phyloP scores from a whole-genome alignment of 2,329 filamentous ascomycete species.

The Pseudogymnoascus sp. region DNA sequence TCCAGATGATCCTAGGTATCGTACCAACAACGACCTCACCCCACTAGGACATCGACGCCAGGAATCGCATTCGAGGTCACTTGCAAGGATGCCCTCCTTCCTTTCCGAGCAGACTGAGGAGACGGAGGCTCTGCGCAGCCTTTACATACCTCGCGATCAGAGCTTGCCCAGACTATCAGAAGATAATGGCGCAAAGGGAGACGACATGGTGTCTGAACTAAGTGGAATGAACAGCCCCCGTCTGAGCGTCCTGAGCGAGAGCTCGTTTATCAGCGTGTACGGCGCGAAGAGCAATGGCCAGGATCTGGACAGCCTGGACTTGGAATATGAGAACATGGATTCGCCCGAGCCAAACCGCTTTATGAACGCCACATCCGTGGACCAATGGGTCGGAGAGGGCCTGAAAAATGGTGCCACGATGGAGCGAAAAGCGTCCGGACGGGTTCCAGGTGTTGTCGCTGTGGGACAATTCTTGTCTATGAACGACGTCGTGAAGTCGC shows the following conservation, averaged over 20 bases:
- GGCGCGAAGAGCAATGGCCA: constrained; percentile 34
- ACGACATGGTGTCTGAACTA: constrained; percentile 20
- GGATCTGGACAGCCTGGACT: background rate
- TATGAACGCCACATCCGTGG: background rate
- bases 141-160: constrained; percentile 38
- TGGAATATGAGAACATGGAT: constrained; percentile 4
- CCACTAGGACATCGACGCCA: background rate
- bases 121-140: constrained; percentile 52
- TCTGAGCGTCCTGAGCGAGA: constrained; percentile 58
- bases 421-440: constrained; percentile 10
- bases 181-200: constrained; percentile 24
- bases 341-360: constrained; percentile 1
- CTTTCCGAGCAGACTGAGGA: constrained; percentile 50
- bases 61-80: constrained; percentile 29
- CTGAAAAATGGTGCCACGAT: constrained; percentile 26
- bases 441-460: constrained; percentile 1
- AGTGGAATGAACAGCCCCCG: constrained; percentile 46
- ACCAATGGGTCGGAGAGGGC: constrained; percentile 21
- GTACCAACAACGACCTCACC: background rate
- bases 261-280: constrained; percentile 58
- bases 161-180: constrained; percentile 44
- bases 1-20: constrained; percentile 10
- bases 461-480: constrained; percentile 36
- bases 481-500: constrained; percentile 40
- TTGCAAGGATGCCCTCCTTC: constrained; percentile 56